Conservation (phyloP, 2,329 filamentous ascomycete genomes). For the Ceratocystiopsis brevicomis region DNA sequence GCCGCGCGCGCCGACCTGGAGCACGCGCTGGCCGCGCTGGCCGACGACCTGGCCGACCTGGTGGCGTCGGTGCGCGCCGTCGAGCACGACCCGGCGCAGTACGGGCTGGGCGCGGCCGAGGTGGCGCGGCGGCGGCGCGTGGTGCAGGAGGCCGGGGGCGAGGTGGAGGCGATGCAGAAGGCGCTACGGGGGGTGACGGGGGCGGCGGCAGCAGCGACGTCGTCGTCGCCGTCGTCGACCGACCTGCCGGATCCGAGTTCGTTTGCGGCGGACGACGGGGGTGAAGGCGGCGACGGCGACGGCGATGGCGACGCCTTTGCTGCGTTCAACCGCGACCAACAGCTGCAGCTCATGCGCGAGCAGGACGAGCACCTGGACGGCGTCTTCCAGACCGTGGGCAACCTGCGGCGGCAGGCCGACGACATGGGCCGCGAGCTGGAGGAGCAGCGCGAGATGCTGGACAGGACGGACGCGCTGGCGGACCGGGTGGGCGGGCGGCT, state of each 20-base stretch:
- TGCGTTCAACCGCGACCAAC: conserved; percentile 78
- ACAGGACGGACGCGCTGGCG: conserved; percentile 65
- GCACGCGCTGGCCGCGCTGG: conserved; percentile 44
- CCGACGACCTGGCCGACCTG: conserved; percentile 75
- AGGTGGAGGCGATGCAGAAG: conserved; percentile 75
- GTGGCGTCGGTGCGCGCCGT: conserved; percentile 71
- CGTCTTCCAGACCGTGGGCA: conserved; percentile 85
- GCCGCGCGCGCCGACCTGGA: conserved; percentile 55
- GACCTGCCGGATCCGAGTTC: conserved; percentile 35
- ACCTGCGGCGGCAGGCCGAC: conserved; percentile 72
- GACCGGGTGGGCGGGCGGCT: conserved; percentile 77
- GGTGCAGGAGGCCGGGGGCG: conserved; percentile 73
- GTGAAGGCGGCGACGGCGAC: conserved; percentile 29
- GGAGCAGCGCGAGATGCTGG: conserved; percentile 79
- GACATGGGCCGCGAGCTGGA: conserved; percentile 94
- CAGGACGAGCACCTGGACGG: conserved; percentile 87
- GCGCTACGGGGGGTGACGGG: conserved; percentile 33
- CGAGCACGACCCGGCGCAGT: conserved; percentile 71
- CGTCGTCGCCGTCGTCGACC: conserved; percentile 1
- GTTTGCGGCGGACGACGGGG: no score
- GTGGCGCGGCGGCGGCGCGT: conserved; percentile 62
- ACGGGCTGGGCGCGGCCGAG: conserved; percentile 68
- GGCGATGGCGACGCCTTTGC: conserved; percentile 38
- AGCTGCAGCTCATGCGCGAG: conserved; percentile 79
- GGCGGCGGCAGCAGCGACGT: no score